Conservation (phyloP, 2,329 filamentous ascomycete genomes). For the Bertia moriformis region DNA sequence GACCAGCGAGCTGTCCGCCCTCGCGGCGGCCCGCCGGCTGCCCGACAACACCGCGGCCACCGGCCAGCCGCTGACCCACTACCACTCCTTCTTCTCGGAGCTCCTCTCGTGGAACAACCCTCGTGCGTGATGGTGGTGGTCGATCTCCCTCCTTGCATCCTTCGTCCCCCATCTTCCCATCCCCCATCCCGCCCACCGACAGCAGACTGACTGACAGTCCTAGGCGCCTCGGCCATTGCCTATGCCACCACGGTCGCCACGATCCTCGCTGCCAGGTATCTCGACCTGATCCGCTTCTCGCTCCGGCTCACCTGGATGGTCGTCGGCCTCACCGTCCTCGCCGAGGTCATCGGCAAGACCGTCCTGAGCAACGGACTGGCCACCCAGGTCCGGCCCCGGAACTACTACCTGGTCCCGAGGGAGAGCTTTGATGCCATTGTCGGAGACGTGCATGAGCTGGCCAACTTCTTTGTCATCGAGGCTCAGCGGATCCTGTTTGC, state of each 20-base stretch:
- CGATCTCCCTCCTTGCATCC: conserved; percentile 2
- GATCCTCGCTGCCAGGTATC: conserved; percentile 50
- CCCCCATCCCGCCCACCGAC: not conserved
- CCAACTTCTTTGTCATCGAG: conserved; percentile 62
- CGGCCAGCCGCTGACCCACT: conserved; percentile 51
- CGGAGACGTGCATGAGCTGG: conserved; percentile 50
- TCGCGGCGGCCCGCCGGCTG: conserved; percentile 39
- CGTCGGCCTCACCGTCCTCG: conserved; percentile 41
- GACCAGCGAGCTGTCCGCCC: conserved; percentile 37
- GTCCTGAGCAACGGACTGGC: conserved; percentile 46
- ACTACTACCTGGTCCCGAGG: conserved; percentile 52
- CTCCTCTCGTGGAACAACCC: conserved; percentile 57
- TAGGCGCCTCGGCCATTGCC: conserved; percentile 51
- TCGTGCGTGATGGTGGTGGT: conserved; percentile 28
- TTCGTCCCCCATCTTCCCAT: conserved; percentile 1
- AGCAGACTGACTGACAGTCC: conserved; percentile 10
- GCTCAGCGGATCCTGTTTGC: conserved; percentile 53
- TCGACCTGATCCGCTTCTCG: conserved; percentile 49
- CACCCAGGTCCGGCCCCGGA: conserved; percentile 50
- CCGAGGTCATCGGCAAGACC: conserved; percentile 46
- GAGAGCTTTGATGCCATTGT: conserved; percentile 45
- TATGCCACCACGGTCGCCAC: conserved; percentile 39
- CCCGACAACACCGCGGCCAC: conserved; percentile 37
- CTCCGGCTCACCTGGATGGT: conserved; percentile 53
- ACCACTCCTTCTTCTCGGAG: conserved; percentile 58